A percentile compares a stretch with the other conserved stretches of the same genome.
These are phyloP conservation scores for Lachancea thermotolerans DNA, from an alignment of 805 yeast genomes.

Conservation along the genomic window DNA sequence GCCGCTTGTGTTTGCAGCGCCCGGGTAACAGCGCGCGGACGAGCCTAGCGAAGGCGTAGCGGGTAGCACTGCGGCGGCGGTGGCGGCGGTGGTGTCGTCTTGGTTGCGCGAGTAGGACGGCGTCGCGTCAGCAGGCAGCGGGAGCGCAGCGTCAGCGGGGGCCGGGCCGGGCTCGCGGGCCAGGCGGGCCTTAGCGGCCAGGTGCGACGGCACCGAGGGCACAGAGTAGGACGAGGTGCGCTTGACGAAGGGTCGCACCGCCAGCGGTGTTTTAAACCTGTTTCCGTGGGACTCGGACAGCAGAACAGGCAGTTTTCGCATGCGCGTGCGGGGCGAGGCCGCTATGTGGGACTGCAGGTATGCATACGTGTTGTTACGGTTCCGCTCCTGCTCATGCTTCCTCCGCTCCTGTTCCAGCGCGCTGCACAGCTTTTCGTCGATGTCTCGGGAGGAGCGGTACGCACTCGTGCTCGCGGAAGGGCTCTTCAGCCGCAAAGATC, in stretches of 20 bases:
- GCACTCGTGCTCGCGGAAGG: slow-evolving; percentile 3
- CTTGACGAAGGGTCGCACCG: slow-evolving; percentile 6
- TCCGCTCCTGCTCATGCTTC: slow-evolving; percentile 11
- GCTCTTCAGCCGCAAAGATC: slow-evolving; percentile 9
- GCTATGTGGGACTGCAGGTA: slow-evolving; percentile 25
- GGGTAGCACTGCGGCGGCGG: too few species aligned
- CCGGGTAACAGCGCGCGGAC: neutral
- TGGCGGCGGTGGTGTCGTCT: neutral
- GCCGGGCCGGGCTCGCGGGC: neutral
- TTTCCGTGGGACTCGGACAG: slow-evolving; percentile 22
- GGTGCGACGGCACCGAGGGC: slow-evolving; percentile 25
- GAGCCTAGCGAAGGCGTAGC: too few species aligned
- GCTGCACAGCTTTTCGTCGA: slow-evolving; percentile 25
- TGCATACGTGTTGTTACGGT: slow-evolving; percentile 23
- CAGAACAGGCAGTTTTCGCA: slow-evolving; percentile 28
- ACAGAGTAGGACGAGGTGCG: slow-evolving; percentile 15
- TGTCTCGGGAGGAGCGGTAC: slow-evolving; percentile 10
- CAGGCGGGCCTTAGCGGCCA: slow-evolving; percentile 20
- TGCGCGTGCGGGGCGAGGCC: slow-evolving; percentile 25
- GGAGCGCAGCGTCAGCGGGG: neutral
- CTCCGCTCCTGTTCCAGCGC: slow-evolving; percentile 22
- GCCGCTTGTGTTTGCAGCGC: slow-evolving; percentile 7
- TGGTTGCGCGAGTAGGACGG: slow-evolving; percentile 8
- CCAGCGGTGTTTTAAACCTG: slow-evolving; percentile 25
- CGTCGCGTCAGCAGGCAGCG: slow-evolving; percentile 1